Evolutionary conservation across 2,329 filamentous ascomycete genomes (phyloP), one percentile per base, ranked within the genome.

Genomic region (Aspergillus sp.): DNA sequence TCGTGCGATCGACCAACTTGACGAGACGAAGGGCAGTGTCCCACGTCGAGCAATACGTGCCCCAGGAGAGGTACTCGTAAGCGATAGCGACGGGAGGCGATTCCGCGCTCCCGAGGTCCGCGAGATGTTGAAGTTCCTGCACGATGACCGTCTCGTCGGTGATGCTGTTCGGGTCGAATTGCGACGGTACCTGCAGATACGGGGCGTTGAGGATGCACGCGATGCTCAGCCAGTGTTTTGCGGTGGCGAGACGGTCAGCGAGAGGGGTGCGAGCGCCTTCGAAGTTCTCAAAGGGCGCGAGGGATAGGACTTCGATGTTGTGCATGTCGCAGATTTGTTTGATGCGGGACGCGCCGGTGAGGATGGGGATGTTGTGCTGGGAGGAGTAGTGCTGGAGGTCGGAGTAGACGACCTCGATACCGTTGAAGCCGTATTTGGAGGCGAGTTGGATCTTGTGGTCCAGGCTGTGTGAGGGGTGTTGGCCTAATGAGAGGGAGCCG

Each of bases 271-370:
- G 56, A 16, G 69, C 56, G 32, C 74, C 75, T 61, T 78, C 74
- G 55, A 72, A 77, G 58, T 76, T 75, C 56, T 75, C 71, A 22
- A 78, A 75, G 1, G 75, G 68, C 4, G 69, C 73, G 14, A 75
- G 51, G 0, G 71, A 63, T 3, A 77, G 18, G 3, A 75, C 68
- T 9, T 65, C 56, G 1, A 77, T 18, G 5, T 58, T 39, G 32
- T 49, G 36, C 0, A 63, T 22, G 10, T 63, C 57, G 57, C 71
- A 72, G 9, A 68, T n/a, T 1, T 32, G 52, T 12, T 55, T 60
- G 50, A 67, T 65, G 18, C 49, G 53, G 16, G 63, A 46, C 6
- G 71, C 70, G 6, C 62, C 69, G 1, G 56, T 55, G 3, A 62
- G 39, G 5, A 69, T 60, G 32, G 67, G 52, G 14, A 71, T 32